Conservation (phyloP, 345 rosid genomes). For the Pseudoturritis turrita region DNA sequence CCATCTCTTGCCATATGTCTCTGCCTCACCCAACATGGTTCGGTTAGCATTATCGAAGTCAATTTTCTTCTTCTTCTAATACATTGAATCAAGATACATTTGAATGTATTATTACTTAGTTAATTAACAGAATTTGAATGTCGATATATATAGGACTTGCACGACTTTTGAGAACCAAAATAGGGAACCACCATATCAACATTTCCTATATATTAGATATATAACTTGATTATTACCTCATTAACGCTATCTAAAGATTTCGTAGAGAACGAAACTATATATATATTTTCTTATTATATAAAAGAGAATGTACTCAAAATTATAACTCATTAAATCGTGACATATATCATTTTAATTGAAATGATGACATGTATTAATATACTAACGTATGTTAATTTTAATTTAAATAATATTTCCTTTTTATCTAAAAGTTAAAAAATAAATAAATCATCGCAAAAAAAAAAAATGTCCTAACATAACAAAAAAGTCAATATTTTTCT, state of each 20-base stretch:
- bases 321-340: no score
- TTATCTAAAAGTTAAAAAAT: no score
- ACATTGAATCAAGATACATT: background rate
- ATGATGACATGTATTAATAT: no score
- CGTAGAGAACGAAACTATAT: background rate
- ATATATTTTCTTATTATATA: no score
- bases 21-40: background rate
- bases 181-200: constrained; percentile 2
- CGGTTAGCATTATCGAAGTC: background rate
- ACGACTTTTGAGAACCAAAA: background rate
- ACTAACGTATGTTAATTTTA: no score
- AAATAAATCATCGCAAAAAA: no score
- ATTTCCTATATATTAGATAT: background rate
- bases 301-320: no score
- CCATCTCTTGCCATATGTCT: background rate
- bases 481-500: no score
- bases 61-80: background rate
- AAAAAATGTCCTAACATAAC: no score
- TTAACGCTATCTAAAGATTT: background rate
- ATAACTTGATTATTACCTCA: background rate
- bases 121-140: background rate
- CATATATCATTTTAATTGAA: no score
- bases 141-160: background rate
- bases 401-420: no score
- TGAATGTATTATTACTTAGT: background rate